Evolutionary conservation across 2,329 filamentous ascomycete genomes (phyloP), one percentile per base, ranked within the genome.

Genomic region (Aspergillus ochraceoroseus): DNA sequence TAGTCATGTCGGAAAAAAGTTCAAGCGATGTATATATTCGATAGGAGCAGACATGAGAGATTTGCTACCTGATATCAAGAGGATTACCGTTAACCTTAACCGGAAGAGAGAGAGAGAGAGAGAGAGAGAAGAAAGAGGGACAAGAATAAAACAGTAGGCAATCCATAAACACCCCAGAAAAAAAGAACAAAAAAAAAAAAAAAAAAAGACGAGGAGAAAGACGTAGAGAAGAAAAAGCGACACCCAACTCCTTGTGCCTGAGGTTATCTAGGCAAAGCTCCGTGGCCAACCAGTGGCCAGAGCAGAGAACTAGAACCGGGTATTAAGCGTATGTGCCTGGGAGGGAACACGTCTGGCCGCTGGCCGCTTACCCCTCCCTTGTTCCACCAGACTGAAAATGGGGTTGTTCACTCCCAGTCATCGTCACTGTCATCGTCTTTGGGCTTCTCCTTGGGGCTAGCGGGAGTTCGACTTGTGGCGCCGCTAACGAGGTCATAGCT

Each of bases 401-500:
- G 13, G 14, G 25, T 17, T 39, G 63, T 40, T 64, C 73, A 87
- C 66, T 88, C 84, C 82, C 84, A 88, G 58, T 88, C 85, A 54
- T 85, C 82, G 43, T 86, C 82, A 50, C 79, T 83, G 47, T 85
- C 80, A 38, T 74, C 72, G 3, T 56, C 62, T 38, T 68, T 67
- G 11, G 56, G 53, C 44, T 65, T 65, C 42, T 78, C 75, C 56
- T 75, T 75, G 2, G 79, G 79, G 44, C 76, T 81, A 4, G 77
- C 75, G 1, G 87, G 84, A 12, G 87, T 83, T 50, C 85, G 84
- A 62, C 86, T 95, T 25, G 82, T 80, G 30, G 79, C 77, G 33
- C 85, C 85, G 36, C 85, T 89, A 31, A 98, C 87, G 22, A 98
- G 76, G 62, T 98, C 92, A 63, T 98, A 98, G 68, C 88, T 95